These are phyloP conservation scores for Mimosa bimucronata DNA, from an alignment of 306 rosid species.

Conservation along the genomic window DNA sequence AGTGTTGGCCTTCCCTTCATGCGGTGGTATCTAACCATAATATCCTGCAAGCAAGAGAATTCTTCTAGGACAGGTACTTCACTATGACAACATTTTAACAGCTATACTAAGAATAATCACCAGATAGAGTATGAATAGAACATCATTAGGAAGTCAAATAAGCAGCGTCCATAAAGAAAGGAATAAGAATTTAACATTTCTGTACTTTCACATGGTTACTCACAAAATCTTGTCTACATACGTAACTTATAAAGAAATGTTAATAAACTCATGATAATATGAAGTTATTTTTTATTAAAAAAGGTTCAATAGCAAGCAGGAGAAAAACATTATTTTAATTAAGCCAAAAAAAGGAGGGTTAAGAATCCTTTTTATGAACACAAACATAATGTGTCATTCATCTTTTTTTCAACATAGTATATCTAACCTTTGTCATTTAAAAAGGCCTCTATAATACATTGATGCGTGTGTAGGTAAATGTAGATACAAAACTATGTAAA, in stretches of 20 bases:
- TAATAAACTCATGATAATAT: slow-evolving; percentile 13
- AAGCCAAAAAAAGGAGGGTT: not conserved
- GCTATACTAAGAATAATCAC: slow-evolving; percentile 16
- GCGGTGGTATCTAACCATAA: slow-evolving; percentile 92
- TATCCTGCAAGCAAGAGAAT: slow-evolving; percentile 64
- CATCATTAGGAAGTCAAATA: slow-evolving; percentile 12
- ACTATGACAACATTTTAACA: slow-evolving; percentile 4
- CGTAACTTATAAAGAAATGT: slow-evolving; percentile 10
- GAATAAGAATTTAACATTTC: slow-evolving; percentile 2
- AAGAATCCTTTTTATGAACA: slow-evolving; percentile 22
- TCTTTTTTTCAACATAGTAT: not conserved
- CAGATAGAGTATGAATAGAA: slow-evolving; percentile 3
- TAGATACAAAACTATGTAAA: slow-evolving; percentile 11
- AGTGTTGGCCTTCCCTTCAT: slow-evolving; percentile 98
- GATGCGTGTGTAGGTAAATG: slow-evolving; percentile 15
- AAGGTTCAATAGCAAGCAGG: slow-evolving; percentile 4
- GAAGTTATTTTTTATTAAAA: slow-evolving; percentile 1
- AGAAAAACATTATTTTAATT: slow-evolving; percentile 11
- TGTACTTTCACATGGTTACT: not conserved
- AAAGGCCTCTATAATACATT: slow-evolving; percentile 4
- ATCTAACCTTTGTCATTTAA: slow-evolving; percentile 16
- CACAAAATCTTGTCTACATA: slow-evolving; percentile 6
- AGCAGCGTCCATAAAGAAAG: slow-evolving; percentile 24
- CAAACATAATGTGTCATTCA: slow-evolving; percentile 28
- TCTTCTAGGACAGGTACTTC: not conserved